Conservation (phyloP, 2,329 filamentous ascomycete genomes). For the Emericellopsis cladophorae region DNA sequence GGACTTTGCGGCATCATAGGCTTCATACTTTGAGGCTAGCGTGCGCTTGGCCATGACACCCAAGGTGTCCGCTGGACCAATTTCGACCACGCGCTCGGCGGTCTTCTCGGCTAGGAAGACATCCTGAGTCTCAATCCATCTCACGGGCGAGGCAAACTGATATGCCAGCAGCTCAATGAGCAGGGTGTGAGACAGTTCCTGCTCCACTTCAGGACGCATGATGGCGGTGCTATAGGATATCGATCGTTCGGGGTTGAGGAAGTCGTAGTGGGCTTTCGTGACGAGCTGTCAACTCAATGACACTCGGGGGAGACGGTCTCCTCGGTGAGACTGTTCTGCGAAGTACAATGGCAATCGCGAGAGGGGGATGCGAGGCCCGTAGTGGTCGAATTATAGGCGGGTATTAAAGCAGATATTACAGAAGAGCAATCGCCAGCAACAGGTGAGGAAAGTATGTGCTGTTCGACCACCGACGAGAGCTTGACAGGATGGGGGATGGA, state of each 20-base stretch:
- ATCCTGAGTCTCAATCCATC: conserved; percentile 99
- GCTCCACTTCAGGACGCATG: conserved; percentile 98
- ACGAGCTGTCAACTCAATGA: conserved; percentile 2
- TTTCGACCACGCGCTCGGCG: conserved; percentile 93
- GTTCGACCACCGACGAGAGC: background rate
- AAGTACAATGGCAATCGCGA: background rate
- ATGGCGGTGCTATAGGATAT: conserved; percentile 20
- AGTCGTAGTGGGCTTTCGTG: background rate
- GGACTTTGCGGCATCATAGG: conserved; percentile 92
- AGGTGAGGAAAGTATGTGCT: background rate
- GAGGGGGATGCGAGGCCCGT: conserved; percentile 1
- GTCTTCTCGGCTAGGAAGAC: conserved; percentile 94
- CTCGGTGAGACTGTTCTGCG: no score
- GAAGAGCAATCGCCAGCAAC: background rate
- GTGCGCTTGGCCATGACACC: conserved; percentile 97
- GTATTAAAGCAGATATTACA: conserved; percentile 1
- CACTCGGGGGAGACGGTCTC: background rate
- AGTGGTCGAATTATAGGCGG: background rate
- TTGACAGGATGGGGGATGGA: background rate
- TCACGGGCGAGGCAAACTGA: conserved; percentile 95
- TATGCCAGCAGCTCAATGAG: conserved; percentile 98
- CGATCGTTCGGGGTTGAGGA: background rate
- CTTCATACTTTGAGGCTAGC: conserved; percentile 93
- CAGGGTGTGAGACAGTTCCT: conserved; percentile 96
- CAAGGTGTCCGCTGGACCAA: conserved; percentile 91